A percentile compares a stretch with the other conserved stretches of the same genome.
Conservation (phyloP, 2,329 filamentous ascomycete genomes). For the Phaeosphaeria sp. region DNA sequence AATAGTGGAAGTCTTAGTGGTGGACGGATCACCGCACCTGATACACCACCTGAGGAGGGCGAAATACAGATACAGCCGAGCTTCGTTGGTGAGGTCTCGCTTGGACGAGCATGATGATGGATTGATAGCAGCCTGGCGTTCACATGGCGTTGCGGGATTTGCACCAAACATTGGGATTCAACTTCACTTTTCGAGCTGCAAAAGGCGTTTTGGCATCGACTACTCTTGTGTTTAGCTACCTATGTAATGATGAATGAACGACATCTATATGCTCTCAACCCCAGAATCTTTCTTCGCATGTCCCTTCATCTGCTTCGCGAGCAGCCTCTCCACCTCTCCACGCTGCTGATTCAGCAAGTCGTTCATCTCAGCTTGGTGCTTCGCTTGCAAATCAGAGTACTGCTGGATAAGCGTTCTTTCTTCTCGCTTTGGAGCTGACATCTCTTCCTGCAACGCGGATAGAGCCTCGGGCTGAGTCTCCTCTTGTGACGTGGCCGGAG, state of each 20-base stretch:
- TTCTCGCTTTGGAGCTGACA: neutral
- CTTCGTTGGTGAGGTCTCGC: constrained; percentile 27
- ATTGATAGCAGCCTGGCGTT: neutral
- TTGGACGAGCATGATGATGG: constrained; percentile 8
- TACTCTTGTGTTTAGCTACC: neutral
- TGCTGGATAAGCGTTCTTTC: constrained; percentile 7
- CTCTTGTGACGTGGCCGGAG: neutral
- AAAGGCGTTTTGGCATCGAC: constrained; percentile 4
- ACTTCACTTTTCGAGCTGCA: neutral
- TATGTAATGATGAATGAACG: constrained; percentile 4
- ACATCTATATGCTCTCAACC: neutral
- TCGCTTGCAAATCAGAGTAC: constrained; percentile 18
- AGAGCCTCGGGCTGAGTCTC: neutral
- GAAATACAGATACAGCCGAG: constrained; percentile 26
- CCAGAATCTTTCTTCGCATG: constrained; percentile 1
- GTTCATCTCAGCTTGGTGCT: constrained; percentile 18
- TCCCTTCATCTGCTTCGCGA: neutral
- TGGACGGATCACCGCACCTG: constrained; percentile 16
- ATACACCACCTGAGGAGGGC: constrained; percentile 33
- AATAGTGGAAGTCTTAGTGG: constrained; percentile 16
- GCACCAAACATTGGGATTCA: neutral
- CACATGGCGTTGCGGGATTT: neutral
- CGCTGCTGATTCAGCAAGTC: constrained; percentile 15
- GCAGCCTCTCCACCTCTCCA: constrained; percentile 14
- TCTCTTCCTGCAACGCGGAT: neutral